These are phyloP conservation scores for Scalesia atractyloides DNA, from an alignment of 129 eudicot species.

Conservation along the genomic window DNA sequence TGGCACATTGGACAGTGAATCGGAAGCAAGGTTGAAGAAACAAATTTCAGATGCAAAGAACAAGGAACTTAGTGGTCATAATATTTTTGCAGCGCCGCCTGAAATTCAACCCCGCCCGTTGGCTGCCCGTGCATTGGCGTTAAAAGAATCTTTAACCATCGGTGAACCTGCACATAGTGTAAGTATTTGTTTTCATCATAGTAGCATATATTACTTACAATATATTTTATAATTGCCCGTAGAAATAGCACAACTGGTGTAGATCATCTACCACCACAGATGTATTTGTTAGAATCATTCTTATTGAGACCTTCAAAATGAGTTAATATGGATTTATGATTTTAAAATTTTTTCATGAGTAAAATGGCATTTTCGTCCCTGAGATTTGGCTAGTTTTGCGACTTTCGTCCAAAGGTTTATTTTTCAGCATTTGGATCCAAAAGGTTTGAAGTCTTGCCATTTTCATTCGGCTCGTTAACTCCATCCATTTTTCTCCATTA, in stretches of 20 bases:
- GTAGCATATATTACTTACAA: neutral
- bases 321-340: neutral
- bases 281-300: neutral
- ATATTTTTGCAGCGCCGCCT: conserved; percentile 94
- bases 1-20: conserved; percentile 70
- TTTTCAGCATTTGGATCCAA: too few species aligned
- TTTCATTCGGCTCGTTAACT: too few species aligned
- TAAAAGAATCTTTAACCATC: conserved; percentile 70
- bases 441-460: too few species aligned
- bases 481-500: too few species aligned
- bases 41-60: conserved; percentile 77
- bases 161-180: conserved; percentile 62
- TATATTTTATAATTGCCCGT: neutral
- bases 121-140: conserved; percentile 72
- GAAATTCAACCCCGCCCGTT: conserved; percentile 87
- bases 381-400: too few species aligned
- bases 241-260: neutral
- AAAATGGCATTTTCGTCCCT: too few species aligned
- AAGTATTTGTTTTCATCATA: conserved; percentile 17
- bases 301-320: neutral
- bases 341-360: too few species aligned
- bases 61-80: conserved; percentile 91
- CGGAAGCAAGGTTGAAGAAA: conserved; percentile 75
- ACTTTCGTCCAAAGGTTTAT: too few species aligned
- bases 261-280: too few species aligned